A percentile compares a stretch with the other conserved stretches of the same genome.
Conservation (phyloP, 176 grass and related monocot genomes). For the Canna indica region DNA sequence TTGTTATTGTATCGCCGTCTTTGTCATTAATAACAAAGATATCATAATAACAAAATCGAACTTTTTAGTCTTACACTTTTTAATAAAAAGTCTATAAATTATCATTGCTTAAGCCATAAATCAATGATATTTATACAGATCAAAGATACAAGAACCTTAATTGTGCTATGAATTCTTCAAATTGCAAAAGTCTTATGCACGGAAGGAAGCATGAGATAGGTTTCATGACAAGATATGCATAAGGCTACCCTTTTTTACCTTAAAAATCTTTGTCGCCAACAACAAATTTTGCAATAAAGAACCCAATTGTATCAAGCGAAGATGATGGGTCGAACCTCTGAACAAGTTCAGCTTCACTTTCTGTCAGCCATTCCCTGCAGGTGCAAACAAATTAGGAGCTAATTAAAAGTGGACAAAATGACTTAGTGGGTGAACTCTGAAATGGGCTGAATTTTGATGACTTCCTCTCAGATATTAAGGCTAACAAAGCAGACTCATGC, state of each 20-base stretch:
- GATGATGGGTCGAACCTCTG: conserved; percentile 93
- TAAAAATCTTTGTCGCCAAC: conserved; percentile 38
- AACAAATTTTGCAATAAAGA: conserved; percentile 85
- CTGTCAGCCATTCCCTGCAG: conserved; percentile 69
- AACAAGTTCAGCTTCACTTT: conserved; percentile 70
- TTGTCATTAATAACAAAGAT: too few species aligned
- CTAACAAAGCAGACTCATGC: too few species aligned
- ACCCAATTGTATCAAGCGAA: conserved; percentile 79
- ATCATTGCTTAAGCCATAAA: background rate
- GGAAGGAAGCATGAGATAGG: background rate
- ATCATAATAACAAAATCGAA: too few species aligned
- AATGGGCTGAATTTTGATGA: too few species aligned
- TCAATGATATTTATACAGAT: background rate
- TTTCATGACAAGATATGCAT: background rate
- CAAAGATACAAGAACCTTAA: background rate
- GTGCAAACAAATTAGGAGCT: background rate
- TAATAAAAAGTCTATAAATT: background rate
- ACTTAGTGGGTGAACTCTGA: background rate
- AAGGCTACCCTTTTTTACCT: background rate
- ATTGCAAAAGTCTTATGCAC: too few species aligned
- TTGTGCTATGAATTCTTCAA: too few species aligned
- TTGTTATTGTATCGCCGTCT: too few species aligned
- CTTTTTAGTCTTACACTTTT: too few species aligned
- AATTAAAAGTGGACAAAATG: background rate
- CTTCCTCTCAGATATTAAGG: too few species aligned